A percentile compares a stretch with the other conserved stretches of the same genome.
Conservation (phyloP, 768 basidiomycete genomes). For the Termitomyces eurrhizus region DNA sequence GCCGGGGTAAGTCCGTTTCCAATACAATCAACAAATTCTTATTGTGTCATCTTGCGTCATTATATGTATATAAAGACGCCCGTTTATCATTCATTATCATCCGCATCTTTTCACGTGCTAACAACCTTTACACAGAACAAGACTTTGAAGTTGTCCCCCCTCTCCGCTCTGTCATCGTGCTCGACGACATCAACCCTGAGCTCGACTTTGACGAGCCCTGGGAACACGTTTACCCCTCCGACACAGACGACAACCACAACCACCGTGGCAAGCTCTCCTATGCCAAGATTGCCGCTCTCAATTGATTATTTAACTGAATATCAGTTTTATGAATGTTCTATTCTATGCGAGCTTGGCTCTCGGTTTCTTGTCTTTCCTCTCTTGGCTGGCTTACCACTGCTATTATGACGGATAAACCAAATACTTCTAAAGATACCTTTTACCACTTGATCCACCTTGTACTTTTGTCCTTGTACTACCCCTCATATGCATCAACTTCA, state of each 20-base stretch:
- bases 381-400: not conserved
- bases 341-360: too few species aligned
- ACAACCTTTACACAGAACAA: slow-evolving; percentile 29
- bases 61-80: not conserved
- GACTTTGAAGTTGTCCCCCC: slow-evolving; percentile 58
- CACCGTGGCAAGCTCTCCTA: slow-evolving; percentile 33
- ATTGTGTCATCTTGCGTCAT: slow-evolving; percentile 1
- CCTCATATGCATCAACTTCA: not conserved
- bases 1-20: slow-evolving; percentile 31
- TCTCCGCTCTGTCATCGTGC: slow-evolving; percentile 50
- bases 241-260: slow-evolving; percentile 28
- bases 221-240: slow-evolving; percentile 47
- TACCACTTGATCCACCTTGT: not conserved
- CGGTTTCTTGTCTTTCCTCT: not conserved
- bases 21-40: too few species aligned
- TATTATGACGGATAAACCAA: not conserved
- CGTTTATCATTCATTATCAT: not conserved
- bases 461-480: not conserved
- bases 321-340: not conserved
- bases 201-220: slow-evolving; percentile 51
- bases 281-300: slow-evolving; percentile 30
- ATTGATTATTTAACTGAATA: not conserved
- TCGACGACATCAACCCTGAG: slow-evolving; percentile 46
- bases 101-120: not conserved
- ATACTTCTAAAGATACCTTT: not conserved